Base-by-base conservation (phyloP, 306 rosid genomes). In the Pyrus bretschneideri region DNA sequence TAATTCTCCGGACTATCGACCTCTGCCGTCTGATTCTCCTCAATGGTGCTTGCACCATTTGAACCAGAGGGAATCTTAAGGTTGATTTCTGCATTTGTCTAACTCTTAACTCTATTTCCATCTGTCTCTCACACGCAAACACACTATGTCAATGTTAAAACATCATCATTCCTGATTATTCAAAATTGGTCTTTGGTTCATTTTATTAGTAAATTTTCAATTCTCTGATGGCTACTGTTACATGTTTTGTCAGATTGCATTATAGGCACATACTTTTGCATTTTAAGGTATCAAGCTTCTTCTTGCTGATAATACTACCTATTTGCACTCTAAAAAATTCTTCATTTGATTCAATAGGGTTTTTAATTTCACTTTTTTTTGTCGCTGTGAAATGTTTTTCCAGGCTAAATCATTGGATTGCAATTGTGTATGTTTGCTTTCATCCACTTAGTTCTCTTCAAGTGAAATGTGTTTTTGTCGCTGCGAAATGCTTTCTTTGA, bases 41-140 rank as follows among this genome's bases (percentile, higher is more conserved):
- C 89, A 70, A 44, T 91, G 95, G 95, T 91, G 97, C 86, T 82
- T 69, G 95, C 95, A 14, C 97, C 97, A 73, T 89, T 89, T 88
- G 97, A 89, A 55, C 93, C 93, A 3, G 95, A 91, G 88, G 97
- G 97, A 74, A 85, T 88, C 63, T 80, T 89, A 82, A 89, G 97
- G 97, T 91, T 19, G 6, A 74, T 64, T 72, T 29, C 30, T 61
- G 72, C 78, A 63, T 27, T 38, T 21, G 29, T 61, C 49, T 4
- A 4, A 13, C 54, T 13, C 21, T 29, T 1, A 49, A 49, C 54
- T 49, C 19, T 49, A 49, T 49, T 15, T 49, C 18, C 55, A 49
- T 49, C 55, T 49, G 3, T 2, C 54, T 49, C 19, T 15, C 54
- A 15, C 55, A 15, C 55, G 4, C 7, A 49, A 15, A 23, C 55